Evolutionary conservation across 768 basidiomycete species (phyloP).

Genomic region (Boletus edulis): DNA sequence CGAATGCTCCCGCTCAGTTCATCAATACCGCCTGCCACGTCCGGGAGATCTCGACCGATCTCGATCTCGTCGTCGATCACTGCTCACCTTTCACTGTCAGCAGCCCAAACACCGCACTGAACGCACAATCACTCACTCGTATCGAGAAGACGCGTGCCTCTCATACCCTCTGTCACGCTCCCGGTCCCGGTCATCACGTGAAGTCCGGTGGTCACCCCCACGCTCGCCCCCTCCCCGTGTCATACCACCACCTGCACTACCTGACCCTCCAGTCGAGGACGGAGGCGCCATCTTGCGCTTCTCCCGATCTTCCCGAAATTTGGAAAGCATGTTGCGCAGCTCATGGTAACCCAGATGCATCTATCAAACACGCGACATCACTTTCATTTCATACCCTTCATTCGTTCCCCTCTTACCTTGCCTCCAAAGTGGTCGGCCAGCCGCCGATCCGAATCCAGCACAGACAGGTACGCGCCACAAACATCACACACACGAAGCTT

Average conservation of each 20-base stretch:
- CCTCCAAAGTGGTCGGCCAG: slow-evolving; percentile 99
- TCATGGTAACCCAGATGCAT: slow-evolving; percentile 99
- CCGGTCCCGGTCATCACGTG: slow-evolving; percentile 65
- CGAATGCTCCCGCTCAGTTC: slow-evolving; percentile 26
- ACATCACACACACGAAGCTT: slow-evolving; percentile 99
- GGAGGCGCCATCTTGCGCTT: slow-evolving; percentile 66
- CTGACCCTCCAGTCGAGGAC: slow-evolving; percentile 35
- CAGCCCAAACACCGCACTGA: slow-evolving; percentile 12
- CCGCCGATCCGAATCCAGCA: slow-evolving; percentile 97
- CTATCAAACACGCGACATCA: slow-evolving; percentile 46
- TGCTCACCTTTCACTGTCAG: slow-evolving; percentile 27
- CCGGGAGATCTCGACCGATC: slow-evolving; percentile 75
- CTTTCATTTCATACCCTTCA: slow-evolving; percentile 20
- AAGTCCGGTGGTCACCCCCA: slow-evolving; percentile 52
- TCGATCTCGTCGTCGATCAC: slow-evolving; percentile 69
- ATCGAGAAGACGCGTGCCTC: slow-evolving; percentile 64
- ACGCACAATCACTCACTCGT: slow-evolving; percentile 55
- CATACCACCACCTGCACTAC: slow-evolving; percentile 28
- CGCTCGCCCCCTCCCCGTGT: slow-evolving; percentile 43
- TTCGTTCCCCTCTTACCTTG: slow-evolving; percentile 61
- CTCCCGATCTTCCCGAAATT: slow-evolving; percentile 89
- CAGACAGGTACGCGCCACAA: slow-evolving; percentile 98
- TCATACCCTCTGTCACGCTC: slow-evolving; percentile 71
- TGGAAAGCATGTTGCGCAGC: slow-evolving; percentile 87
- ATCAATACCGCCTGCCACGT: slow-evolving; percentile 51